Base-by-base conservation (phyloP, 176 grass and related monocot species). In the Carex littledalei region DNA sequence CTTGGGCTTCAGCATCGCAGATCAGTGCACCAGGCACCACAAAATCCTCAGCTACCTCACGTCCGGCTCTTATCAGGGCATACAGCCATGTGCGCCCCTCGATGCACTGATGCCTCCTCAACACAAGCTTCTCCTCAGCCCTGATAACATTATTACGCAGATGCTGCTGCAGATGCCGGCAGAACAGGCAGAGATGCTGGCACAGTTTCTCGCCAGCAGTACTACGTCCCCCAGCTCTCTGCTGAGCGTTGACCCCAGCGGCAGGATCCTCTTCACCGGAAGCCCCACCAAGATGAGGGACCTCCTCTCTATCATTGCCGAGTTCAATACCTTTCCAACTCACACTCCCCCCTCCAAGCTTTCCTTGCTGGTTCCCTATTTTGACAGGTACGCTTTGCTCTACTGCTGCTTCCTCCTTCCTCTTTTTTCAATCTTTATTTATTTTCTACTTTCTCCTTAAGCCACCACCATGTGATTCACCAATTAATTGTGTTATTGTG, bases 341-440 rank as follows among this genome's bases (percentile, higher is more conserved):
- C 24, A 26, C 12, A 12, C 13, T 31, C 0, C 73, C 49, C 14
- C 88, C 85, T 87, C 86, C 76, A 99, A 92, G 78, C 4, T 86
- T 55, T 82, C 96, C 81, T 86, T 88, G 81, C 76, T 99, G 14
- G 91, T 99, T 85, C 93, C 93, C 84, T 95, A 94, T 69, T 99
- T 99, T 21, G 88, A 57, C 20, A 94, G 96, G 96, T 95, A 89
- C 17, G 1, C 47, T 22, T 16, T 57, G 9, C 18, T 74, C 16
- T 18, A 18, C 50, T 0, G 7, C 49, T 37, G 17, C 78, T 81
- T 43, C 9, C 55, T 53, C 2, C 76, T 57, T 35, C 67, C 21
- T 43, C 67, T 73, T 10, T 73, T 32, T 21, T 43, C 47, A 12
- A 50, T 50, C 45, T 47, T 47, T 47, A 47, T 47, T 47, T 47